A percentile compares a stretch with the other conserved stretches of the same genome.
phyloP scores from a whole-genome alignment of 2,329 filamentous ascomycete species.

The Colletotrichum paranaense region DNA sequence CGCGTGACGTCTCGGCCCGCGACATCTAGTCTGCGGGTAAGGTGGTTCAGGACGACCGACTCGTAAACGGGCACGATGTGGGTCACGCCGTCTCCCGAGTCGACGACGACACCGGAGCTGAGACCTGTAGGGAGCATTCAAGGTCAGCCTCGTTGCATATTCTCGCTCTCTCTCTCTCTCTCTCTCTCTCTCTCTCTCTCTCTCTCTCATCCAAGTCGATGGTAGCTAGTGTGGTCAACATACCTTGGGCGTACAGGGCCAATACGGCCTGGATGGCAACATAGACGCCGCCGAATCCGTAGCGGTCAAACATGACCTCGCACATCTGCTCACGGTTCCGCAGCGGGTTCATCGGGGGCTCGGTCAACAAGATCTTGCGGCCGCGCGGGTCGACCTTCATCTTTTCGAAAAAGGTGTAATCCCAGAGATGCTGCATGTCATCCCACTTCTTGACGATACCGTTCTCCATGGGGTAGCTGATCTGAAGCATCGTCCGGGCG shows the following conservation, averaged over 20 bases:
- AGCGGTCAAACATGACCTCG: conserved; percentile 99
- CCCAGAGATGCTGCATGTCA: conserved; percentile 99
- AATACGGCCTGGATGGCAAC: conserved; percentile 98
- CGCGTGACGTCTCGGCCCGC: conserved; percentile 98
- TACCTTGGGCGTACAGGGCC: conserved; percentile 95
- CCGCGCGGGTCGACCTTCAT: conserved; percentile 90
- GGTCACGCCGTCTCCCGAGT: conserved; percentile 97
- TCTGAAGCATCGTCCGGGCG: conserved; percentile 96
- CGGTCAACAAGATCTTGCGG: conserved; percentile 96
- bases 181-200: not conserved
- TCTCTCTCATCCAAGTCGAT: not conserved
- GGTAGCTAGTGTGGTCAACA: conserved; percentile 38
- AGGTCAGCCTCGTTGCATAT: conserved; percentile 6
- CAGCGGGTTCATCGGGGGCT: conserved; percentile 97
- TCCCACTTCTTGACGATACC: conserved; percentile 99
- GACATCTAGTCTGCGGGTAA: conserved; percentile 93
- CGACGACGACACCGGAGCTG: conserved; percentile 95
- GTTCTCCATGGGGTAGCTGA: conserved; percentile 99
- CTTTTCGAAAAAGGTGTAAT: conserved; percentile 98
- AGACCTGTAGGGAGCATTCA: conserved; percentile 66
- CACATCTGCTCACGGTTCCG: conserved; percentile 98
- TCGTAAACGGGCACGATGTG: conserved; percentile 99
- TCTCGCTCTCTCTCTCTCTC: not conserved
- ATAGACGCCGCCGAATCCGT: conserved; percentile 95
- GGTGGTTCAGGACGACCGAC: conserved; percentile 96